These are phyloP conservation scores for Boechera divaricarpa DNA, from an alignment of 345 rosid species.

Conservation along the genomic window DNA sequence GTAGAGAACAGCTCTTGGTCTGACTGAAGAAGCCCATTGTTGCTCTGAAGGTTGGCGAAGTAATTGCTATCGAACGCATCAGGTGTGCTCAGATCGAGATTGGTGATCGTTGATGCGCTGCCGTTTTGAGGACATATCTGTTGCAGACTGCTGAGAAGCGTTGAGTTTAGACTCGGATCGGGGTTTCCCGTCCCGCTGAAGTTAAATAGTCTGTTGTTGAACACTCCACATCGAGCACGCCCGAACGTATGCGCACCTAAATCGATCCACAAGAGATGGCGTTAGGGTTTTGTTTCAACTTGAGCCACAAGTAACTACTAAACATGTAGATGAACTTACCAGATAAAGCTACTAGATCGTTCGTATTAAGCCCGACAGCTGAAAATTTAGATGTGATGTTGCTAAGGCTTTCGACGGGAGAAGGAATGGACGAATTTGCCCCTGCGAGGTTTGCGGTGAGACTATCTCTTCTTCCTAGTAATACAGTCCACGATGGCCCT, in stretches of 20 bases:
- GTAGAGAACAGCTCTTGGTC: slow-evolving; percentile 70
- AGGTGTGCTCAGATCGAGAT: slow-evolving; percentile 60
- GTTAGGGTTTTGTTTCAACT: slow-evolving; percentile 8
- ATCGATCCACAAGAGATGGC: slow-evolving; percentile 6
- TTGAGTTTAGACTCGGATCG: slow-evolving; percentile 48
- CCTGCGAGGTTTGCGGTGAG: slow-evolving; percentile 40
- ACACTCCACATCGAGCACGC: slow-evolving; percentile 51
- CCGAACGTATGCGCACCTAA: slow-evolving; percentile 79
- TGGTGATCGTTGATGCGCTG: slow-evolving; percentile 30
- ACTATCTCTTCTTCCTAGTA: slow-evolving; percentile 48
- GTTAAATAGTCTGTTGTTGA: slow-evolving; percentile 53
- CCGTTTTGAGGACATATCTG: slow-evolving; percentile 61
- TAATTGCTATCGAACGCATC: slow-evolving; percentile 58
- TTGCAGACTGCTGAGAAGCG: slow-evolving; percentile 49
- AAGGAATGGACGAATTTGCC: slow-evolving; percentile 36
- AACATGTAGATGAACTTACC: slow-evolving; percentile 27
- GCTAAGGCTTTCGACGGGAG: slow-evolving; percentile 40
- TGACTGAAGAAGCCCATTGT: slow-evolving; percentile 58
- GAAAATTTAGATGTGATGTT: slow-evolving; percentile 39
- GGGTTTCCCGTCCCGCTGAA: slow-evolving; percentile 51
- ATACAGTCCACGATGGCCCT: slow-evolving; percentile 46
- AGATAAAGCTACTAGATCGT: slow-evolving; percentile 44
- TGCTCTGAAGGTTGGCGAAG: slow-evolving; percentile 53
- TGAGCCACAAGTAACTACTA: slow-evolving; percentile 16
- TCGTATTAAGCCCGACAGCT: slow-evolving; percentile 39